Base-by-base conservation (phyloP, 352 stramenopile genomes). In the Globisporangium recalcitrans region DNA sequence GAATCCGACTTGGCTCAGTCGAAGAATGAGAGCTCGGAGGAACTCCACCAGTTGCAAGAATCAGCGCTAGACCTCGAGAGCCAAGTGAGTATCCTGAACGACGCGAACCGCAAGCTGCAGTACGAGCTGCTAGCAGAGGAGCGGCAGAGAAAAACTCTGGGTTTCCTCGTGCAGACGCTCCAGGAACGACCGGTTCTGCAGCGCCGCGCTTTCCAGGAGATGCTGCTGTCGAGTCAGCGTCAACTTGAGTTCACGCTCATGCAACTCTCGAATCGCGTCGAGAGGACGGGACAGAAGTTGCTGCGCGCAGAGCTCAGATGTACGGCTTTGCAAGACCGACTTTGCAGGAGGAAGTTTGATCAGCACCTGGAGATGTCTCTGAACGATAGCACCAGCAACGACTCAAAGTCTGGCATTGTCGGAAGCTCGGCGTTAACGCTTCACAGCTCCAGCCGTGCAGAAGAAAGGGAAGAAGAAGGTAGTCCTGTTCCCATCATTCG, bases 151-250 rank as follows among this genome's bases (percentile, higher is more conserved):
- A 72, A 72, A 46, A 67, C 62, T 21, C 44, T 72, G 10, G 47
- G 38, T 4, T 32, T 67, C 21, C 52, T 85, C 7, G 71, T 85
- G 4, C 66, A 80, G 40, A 85, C 75, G 3, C 58, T 85, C 29
- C 69, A 82, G 60, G 71, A 72, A 1, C 71, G 75, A 10, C 73
- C 75, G 0, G 53, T 71, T 29, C 40, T 85, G 31, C 71, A 85
- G 46, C 67, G 68, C 14, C 61, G 72, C 52, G 70, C 72, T 19
- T 70, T 85, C 34, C 63, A 68, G 10, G 72, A 82, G 57, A 80
- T 85, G 67, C 56, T 85, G 0, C 27, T 67, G 26, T 60, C 63
- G 6, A 77, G 55, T 24, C 63, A 79, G 58, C 64, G 72, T 52
- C 66, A 74, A 29, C 61, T 74, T 21, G 72, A 76, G 49, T 63